Conservation (phyloP, 257 asterid genomes). For the Solanum sparsipilum region DNA sequence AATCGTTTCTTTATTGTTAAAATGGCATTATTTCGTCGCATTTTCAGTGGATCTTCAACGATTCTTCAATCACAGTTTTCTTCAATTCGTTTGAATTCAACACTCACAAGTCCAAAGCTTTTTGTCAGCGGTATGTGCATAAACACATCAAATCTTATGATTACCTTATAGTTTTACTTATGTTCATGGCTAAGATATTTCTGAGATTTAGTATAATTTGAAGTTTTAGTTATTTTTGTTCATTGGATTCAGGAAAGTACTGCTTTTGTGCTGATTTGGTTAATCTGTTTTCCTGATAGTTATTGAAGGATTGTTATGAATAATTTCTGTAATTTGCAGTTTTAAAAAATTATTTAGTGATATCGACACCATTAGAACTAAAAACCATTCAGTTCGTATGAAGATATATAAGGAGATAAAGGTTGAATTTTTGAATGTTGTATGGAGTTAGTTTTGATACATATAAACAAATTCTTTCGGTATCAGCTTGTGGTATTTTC, state of each 20-base stretch:
- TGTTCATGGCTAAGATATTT: background rate
- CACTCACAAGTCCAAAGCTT: conserved; percentile 80
- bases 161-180: background rate
- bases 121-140: conserved; percentile 62
- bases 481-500: background rate
- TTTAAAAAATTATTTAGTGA: too few relatives aligned
- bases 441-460: background rate
- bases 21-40: conserved; percentile 63
- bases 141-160: background rate
- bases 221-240: background rate
- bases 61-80: conserved; percentile 32
- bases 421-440: background rate
- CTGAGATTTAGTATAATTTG: background rate
- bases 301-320: too few relatives aligned
- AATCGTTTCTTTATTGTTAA: background rate
- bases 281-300: background rate
- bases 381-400: background rate
- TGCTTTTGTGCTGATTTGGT: background rate
- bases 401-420: background rate
- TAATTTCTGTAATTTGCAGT: background rate
- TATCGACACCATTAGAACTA: background rate
- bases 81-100: conserved; percentile 57
- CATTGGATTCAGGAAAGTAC: background rate
- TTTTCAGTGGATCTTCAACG: conserved; percentile 27
- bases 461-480: background rate